Percentiles rank a stretch among this genome's conserved stretches.
phyloP scores from a whole-genome alignment of 2,329 filamentous ascomycete species.

The Coniochaeta prunicola region DNA sequence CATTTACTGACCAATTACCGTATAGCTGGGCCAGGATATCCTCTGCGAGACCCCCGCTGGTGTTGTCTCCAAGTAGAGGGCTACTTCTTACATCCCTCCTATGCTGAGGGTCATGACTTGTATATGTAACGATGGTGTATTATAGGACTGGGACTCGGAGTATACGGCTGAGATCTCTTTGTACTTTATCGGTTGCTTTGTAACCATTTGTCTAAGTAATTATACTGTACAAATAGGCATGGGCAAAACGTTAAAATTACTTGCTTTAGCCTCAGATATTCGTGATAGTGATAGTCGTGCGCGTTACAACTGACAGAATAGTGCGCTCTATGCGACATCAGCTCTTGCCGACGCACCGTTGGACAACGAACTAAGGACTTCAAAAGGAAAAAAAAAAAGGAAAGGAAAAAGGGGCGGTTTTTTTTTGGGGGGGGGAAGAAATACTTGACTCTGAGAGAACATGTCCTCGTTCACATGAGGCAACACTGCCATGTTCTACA shows the following conservation, averaged over 20 bases:
- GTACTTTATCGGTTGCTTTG: background rate
- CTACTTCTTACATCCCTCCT: background rate
- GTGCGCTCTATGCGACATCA: no score
- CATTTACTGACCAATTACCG: background rate
- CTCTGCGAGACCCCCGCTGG: conserved; percentile 24
- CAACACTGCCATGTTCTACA: no score
- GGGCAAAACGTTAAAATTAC: background rate
- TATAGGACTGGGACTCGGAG: background rate
- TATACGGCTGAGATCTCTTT: background rate
- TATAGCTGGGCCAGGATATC: conserved; percentile 22
- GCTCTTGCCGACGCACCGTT: no score
- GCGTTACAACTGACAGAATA: no score
- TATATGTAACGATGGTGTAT: background rate
- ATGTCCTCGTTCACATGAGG: no score
- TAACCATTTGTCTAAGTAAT: background rate
- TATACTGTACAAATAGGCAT: background rate
- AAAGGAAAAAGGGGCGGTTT: no score
- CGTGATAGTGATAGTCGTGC: background rate
- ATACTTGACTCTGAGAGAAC: no score
- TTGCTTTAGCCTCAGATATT: background rate
- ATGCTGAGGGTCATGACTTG: background rate
- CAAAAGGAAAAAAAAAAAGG: no score
- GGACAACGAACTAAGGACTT: no score
- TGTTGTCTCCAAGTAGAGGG: conserved; percentile 7
- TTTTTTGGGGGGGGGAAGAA: no score